Percentiles rank a stretch among this genome's conserved stretches.
phyloP scores from a whole-genome alignment of 169 alveolate species.

The Cryptosporidium sp. region DNA sequence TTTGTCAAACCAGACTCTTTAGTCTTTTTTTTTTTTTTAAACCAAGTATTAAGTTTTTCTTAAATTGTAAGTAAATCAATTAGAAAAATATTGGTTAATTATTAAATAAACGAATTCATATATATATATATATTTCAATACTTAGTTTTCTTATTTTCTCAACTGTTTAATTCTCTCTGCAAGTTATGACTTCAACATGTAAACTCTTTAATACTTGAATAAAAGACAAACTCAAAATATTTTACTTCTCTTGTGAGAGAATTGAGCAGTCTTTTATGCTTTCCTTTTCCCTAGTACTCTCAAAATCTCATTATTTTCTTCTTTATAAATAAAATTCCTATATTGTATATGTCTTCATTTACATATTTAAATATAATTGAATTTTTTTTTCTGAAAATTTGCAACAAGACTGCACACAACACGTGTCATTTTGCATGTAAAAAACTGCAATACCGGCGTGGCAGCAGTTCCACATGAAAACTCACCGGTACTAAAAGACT shows the following conservation, averaged over 20 bases:
- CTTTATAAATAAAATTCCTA: not conserved
- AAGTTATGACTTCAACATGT: not conserved
- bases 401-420: conserved; percentile 69
- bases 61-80: not conserved
- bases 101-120: not conserved
- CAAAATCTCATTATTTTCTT: conserved; percentile 14
- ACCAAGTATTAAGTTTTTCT: not conserved
- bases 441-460: conserved; percentile 65
- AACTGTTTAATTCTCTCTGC: not conserved
- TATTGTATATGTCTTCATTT: not conserved
- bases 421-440: conserved; percentile 69
- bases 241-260: not conserved
- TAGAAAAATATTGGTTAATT: not conserved
- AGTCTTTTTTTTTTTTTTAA: not conserved
- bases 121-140: no score
- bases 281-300: not conserved
- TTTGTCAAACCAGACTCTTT: not conserved
- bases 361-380: not conserved
- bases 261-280: conserved; percentile 1
- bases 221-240: not conserved
- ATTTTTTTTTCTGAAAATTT: not conserved
- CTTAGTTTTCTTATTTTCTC: not conserved
- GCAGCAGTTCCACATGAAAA: conserved; percentile 67
- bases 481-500: conserved; percentile 47
- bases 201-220: not conserved